Evolutionary conservation across 345 rosid genomes (phyloP).

Genomic region (Eutrema heterophyllum): DNA sequence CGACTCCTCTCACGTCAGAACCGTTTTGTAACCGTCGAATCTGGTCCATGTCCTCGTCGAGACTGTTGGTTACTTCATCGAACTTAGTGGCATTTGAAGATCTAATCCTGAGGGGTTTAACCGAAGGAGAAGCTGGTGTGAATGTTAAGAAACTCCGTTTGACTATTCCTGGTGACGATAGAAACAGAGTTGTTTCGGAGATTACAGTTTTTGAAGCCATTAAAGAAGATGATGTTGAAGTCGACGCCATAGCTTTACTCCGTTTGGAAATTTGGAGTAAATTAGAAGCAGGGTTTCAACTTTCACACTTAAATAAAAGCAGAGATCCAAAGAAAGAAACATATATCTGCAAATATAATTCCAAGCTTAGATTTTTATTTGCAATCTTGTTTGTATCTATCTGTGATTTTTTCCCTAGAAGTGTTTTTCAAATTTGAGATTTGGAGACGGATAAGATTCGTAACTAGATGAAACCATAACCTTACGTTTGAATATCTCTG

Average conservation of each 20-base stretch:
- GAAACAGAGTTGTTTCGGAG: slow-evolving; percentile 30
- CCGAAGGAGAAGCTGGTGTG: slow-evolving; percentile 1
- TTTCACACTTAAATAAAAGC: neutral
- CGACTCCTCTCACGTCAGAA: slow-evolving; percentile 92
- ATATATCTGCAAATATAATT: neutral
- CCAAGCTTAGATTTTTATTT: slow-evolving; percentile 1
- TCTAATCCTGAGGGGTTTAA: slow-evolving; percentile 16
- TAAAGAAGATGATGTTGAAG: slow-evolving; percentile 25
- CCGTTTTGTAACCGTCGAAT: slow-evolving; percentile 85
- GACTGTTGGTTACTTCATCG: slow-evolving; percentile 30
- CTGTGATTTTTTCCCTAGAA: neutral
- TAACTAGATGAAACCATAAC: slow-evolving; percentile 32
- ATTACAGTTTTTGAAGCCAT: slow-evolving; percentile 24
- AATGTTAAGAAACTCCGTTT: slow-evolving; percentile 23
- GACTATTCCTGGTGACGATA: slow-evolving; percentile 17
- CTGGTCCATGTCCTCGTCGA: slow-evolving; percentile 72
- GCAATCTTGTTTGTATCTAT: slow-evolving; percentile 14
- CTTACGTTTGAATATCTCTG: slow-evolving; percentile 33
- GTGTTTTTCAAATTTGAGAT: neutral
- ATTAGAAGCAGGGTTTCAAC: slow-evolving; percentile 9
- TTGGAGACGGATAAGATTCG: slow-evolving; percentile 31
- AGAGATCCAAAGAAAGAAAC: slow-evolving; percentile 4
- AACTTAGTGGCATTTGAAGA: slow-evolving; percentile 28
- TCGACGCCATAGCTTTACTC: slow-evolving; percentile 12
- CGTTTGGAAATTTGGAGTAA: neutral